These are phyloP conservation scores for Psilocybe cubensis DNA, from an alignment of 768 basidiomycete genomes.

Conservation along the genomic window DNA sequence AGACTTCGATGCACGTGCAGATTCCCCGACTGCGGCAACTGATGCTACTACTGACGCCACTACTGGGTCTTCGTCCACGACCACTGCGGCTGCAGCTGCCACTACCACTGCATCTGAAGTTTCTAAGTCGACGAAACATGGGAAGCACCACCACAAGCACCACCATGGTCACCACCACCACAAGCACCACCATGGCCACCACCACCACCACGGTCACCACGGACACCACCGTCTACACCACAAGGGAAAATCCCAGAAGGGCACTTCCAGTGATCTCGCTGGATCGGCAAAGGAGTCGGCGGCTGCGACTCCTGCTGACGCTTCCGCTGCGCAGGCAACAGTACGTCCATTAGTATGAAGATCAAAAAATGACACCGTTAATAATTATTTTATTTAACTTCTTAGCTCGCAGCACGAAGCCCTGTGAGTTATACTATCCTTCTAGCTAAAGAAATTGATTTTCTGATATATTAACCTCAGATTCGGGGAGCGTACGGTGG, in stretches of 20 bases:
- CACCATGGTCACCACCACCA: slow-evolving; percentile 3
- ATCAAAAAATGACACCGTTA: background rate
- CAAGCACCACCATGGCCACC: slow-evolving; percentile 7
- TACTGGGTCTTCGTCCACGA: no score
- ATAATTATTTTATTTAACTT: background rate
- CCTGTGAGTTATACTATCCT: no score
- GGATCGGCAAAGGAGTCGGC: slow-evolving; percentile 2
- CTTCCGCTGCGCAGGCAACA: slow-evolving; percentile 1
- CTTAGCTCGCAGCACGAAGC: background rate
- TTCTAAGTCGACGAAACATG: slow-evolving; percentile 1
- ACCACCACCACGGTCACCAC: slow-evolving; percentile 1
- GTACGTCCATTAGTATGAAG: background rate
- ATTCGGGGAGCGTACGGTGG: background rate
- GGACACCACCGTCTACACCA: slow-evolving; percentile 5
- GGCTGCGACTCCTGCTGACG: background rate
- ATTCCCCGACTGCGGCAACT: slow-evolving; percentile 2
- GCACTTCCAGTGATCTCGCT: background rate
- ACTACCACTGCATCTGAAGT: slow-evolving; percentile 1
- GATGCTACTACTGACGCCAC: background rate
- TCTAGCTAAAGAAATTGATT: no score
- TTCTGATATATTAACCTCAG: background rate
- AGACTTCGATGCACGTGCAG: slow-evolving; percentile 19
- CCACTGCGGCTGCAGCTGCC: slow-evolving; percentile 2
- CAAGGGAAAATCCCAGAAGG: background rate
- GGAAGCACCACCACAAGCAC: background rate